A percentile compares a stretch with the other conserved stretches of the same genome.
phyloP scores from a whole-genome alignment of 805 yeast genomes.

The Kazachstania martiniae region DNA sequence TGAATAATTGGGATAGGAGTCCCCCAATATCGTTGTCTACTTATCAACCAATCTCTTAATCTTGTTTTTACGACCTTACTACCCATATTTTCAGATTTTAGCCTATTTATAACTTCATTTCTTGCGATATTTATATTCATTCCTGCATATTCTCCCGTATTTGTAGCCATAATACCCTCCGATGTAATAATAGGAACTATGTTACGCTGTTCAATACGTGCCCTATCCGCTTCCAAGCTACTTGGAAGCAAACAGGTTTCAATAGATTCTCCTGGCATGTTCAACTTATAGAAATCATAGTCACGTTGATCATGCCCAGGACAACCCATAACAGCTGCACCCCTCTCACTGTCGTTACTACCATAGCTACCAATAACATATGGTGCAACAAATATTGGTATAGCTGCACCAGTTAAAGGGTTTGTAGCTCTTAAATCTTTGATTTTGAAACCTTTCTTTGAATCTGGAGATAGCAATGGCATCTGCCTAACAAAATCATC shows the following conservation, averaged over 20 bases:
- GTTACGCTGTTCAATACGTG: not conserved
- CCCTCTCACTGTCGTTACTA: slow-evolving; percentile 10
- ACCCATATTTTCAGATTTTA: slow-evolving; percentile 37
- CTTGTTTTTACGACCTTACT: slow-evolving; percentile 41
- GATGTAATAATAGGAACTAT: slow-evolving; percentile 30
- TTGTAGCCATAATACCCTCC: slow-evolving; percentile 38
- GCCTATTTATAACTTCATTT: slow-evolving; percentile 30
- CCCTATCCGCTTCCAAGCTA: not conserved
- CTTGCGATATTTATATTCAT: slow-evolving; percentile 42
- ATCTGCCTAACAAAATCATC: slow-evolving; percentile 34
- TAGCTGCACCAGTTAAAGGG: slow-evolving; percentile 40
- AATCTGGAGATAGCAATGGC: slow-evolving; percentile 32
- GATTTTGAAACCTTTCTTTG: slow-evolving; percentile 53
- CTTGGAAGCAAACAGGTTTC: slow-evolving; percentile 37
- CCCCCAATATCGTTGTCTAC: slow-evolving; percentile 96
- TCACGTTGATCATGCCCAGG: slow-evolving; percentile 92
- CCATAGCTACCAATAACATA: slow-evolving; percentile 81
- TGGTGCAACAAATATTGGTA: slow-evolving; percentile 86
- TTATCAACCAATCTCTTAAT: slow-evolving; percentile 87
- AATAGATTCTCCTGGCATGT: slow-evolving; percentile 38
- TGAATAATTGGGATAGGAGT: slow-evolving; percentile 95
- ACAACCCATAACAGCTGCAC: slow-evolving; percentile 96
- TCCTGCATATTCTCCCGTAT: slow-evolving; percentile 43
- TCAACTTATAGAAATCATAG: slow-evolving; percentile 62
- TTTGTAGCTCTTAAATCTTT: slow-evolving; percentile 35